These are phyloP conservation scores for Phoenix dactylifera DNA, from an alignment of 176 grass and related monocot genomes.

Conservation along the genomic window DNA sequence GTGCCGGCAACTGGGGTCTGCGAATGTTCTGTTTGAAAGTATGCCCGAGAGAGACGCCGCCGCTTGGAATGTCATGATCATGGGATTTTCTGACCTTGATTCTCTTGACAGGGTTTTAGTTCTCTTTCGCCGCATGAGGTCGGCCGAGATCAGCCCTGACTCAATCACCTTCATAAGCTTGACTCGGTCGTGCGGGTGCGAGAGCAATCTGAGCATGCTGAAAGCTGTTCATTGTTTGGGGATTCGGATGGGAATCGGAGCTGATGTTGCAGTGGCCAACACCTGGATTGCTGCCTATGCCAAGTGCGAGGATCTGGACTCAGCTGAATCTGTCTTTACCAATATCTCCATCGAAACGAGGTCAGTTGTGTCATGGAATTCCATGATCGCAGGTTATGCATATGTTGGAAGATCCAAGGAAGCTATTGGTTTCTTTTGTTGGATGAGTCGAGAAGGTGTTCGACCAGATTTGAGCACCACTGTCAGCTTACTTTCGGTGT, in stretches of 20 bases:
- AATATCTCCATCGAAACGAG: neutral
- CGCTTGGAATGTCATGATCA: too few relatives aligned
- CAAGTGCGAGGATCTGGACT: conserved; percentile 5
- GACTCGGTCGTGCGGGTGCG: neutral
- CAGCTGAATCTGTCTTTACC: neutral
- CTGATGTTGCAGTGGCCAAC: conserved; percentile 3
- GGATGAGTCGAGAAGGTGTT: neutral
- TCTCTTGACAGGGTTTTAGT: neutral
- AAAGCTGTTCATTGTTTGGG: conserved; percentile 2
- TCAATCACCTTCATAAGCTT: neutral
- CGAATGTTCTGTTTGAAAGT: too few relatives aligned
- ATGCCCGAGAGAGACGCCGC: too few relatives aligned
- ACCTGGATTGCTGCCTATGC: conserved; percentile 3
- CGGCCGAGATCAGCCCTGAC: neutral
- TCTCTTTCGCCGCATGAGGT: conserved; percentile 3
- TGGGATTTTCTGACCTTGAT: neutral
- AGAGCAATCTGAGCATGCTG: neutral
- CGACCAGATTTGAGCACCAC: neutral
- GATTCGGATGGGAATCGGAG: neutral
- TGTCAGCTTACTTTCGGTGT: neutral
- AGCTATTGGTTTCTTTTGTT: neutral
- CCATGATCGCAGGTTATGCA: conserved; percentile 1
- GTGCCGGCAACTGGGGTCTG: neutral
- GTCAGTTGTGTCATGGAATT: conserved; percentile 10
- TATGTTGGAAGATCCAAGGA: neutral